Conservation (phyloP, 345 rosid species). For the Moricandia arvensis region DNA sequence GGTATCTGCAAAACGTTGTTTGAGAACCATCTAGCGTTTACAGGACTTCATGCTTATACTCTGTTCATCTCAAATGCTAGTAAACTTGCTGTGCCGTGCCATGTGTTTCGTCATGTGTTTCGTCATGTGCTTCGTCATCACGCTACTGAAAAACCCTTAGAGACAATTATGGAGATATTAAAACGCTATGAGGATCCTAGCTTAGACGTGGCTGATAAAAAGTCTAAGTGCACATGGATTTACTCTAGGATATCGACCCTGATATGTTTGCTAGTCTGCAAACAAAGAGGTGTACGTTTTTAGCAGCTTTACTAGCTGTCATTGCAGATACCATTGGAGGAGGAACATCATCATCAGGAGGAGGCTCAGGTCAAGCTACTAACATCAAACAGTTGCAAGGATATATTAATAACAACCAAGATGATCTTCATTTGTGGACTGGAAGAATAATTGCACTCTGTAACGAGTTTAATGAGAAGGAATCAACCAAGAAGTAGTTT, state of each 20-base stretch:
- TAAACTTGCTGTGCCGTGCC: not conserved
- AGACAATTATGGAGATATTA: not conserved
- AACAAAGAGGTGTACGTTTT: not conserved
- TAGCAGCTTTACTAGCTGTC: not conserved
- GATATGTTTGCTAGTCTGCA: not conserved
- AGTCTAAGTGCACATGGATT: conserved; percentile 1
- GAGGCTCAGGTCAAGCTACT: not conserved
- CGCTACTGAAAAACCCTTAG: not conserved
- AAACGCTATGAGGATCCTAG: not conserved
- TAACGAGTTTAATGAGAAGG: not conserved
- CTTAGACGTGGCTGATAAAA: not conserved
- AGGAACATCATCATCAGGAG: not conserved
- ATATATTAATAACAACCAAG: not conserved
- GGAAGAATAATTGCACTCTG: not conserved
- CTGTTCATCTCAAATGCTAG: not conserved
- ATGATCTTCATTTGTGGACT: not conserved
- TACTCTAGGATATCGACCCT: conserved; percentile 1
- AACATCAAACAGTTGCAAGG: not conserved
- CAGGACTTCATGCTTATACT: conserved; percentile 3
- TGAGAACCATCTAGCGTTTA: not conserved
- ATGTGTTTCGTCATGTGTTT: not conserved
- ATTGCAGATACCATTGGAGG: not conserved
- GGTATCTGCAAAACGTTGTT: not conserved
- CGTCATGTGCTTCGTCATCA: not conserved
- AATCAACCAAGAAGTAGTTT: not conserved